These are phyloP conservation scores for Coffea canephora DNA, from an alignment of 257 asterid species.

Conservation along the genomic window DNA sequence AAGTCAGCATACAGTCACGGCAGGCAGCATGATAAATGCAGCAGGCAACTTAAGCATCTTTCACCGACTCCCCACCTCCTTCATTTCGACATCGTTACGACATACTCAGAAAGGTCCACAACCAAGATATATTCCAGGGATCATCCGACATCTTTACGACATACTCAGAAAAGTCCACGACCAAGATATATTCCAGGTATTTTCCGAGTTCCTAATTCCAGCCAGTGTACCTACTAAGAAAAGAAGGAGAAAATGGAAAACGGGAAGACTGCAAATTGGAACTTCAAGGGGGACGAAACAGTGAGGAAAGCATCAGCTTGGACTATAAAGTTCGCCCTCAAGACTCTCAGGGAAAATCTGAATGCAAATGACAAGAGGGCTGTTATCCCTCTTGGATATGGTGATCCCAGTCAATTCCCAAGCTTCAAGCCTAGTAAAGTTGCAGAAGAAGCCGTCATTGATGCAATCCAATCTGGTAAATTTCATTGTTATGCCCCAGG, in stretches of 20 bases:
- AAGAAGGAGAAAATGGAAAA: conserved; percentile 12
- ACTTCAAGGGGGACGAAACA: conserved; percentile 28
- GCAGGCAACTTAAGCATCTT: too few relatives aligned
- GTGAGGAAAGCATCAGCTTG: conserved; percentile 24
- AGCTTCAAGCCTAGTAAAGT: conserved; percentile 44
- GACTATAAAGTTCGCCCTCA: conserved; percentile 20
- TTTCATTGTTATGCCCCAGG: conserved; percentile 53
- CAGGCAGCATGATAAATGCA: too few relatives aligned
- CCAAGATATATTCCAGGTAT: too few relatives aligned
- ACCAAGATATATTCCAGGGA: too few relatives aligned
- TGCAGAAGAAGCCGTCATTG: conserved; percentile 47
- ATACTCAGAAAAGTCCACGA: too few relatives aligned
- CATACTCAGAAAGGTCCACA: too few relatives aligned
- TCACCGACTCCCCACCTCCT: too few relatives aligned
- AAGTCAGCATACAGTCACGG: too few relatives aligned
- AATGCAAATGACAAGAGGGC: conserved; percentile 34
- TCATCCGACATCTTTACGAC: too few relatives aligned
- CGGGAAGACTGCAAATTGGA: conserved; percentile 14
- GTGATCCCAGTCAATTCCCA: conserved; percentile 62
- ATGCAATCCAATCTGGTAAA: conserved; percentile 41
- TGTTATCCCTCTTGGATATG: conserved; percentile 56
- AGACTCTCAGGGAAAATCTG: conserved; percentile 18
- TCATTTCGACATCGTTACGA: too few relatives aligned
- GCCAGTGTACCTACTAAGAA: background rate
- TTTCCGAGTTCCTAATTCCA: too few relatives aligned